phyloP scores from a whole-genome alignment of 2,329 filamentous ascomycete species.

The Pseudogymnoascus sp. region DNA sequence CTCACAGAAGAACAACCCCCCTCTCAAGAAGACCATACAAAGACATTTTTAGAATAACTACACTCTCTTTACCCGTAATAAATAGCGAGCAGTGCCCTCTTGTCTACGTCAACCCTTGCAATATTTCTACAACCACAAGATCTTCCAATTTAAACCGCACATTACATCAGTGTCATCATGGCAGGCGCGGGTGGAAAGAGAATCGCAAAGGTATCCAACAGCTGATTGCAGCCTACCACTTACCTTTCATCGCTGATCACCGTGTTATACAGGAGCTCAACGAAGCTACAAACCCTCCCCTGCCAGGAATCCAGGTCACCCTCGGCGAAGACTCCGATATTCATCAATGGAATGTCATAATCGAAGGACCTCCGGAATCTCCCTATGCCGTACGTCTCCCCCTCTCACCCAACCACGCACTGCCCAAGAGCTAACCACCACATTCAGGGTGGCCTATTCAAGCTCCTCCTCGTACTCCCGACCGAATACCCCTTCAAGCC shows the following conservation, averaged over 20 bases:
- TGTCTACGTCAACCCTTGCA: background rate
- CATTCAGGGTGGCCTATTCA: conserved; percentile 55
- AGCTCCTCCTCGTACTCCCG: conserved; percentile 60
- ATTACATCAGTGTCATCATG: conserved; percentile 19
- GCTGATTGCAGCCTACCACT: background rate
- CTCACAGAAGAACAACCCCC: background rate
- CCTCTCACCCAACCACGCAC: background rate
- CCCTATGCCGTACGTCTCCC: conserved; percentile 53
- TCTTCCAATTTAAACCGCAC: conserved; percentile 14
- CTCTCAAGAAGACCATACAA: background rate
- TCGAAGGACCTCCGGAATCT: conserved; percentile 60
- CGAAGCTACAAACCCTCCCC: conserved; percentile 51
- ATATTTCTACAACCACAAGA: background rate
- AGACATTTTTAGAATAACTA: background rate
- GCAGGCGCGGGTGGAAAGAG: conserved; percentile 25
- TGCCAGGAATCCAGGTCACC: conserved; percentile 49
- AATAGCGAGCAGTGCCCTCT: background rate
- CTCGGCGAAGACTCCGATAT: conserved; percentile 59
- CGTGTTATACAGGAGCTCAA: conserved; percentile 46
- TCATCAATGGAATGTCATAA: conserved; percentile 60
- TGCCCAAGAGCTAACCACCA: background rate
- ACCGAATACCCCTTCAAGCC: conserved; percentile 70
- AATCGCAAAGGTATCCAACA: conserved; percentile 23
- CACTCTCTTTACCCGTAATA: conserved; percentile 7
- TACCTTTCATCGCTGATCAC: conserved; percentile 12